Evolutionary conservation across 2,329 filamentous ascomycete species (phyloP), one percentile per base, ranked within the genome.

Genomic region (Sporothrix brunneoviolacea): DNA sequence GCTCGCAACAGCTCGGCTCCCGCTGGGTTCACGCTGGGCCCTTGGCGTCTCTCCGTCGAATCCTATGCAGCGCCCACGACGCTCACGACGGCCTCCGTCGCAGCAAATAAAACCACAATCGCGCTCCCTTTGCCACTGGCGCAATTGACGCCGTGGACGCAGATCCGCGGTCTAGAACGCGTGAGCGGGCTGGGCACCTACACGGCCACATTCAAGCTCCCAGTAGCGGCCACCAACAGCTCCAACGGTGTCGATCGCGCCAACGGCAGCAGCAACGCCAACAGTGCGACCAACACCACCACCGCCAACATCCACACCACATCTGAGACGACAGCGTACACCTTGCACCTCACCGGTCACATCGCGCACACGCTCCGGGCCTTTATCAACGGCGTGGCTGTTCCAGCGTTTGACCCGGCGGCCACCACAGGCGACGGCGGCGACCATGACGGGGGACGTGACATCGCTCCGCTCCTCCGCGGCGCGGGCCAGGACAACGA

Each of bases 161-260:
- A 44, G 35, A 48, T 50, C 15, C 12, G 16, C 1, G 48, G 47
- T 4, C 42, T 55, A 4, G 50, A 45, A 7, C 16, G 45, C 18
- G 36, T 48, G 15, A 54, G 50, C 15, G 54, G 54, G 12, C n/a
- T 56, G 3, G 52, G 54, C 48, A 50, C 35, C 10, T 57, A 57
- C 41, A 39, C 32, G 2, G 54, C 48, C 4, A 48, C 43, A 1
- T 52, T 54, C 21, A 12, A 27, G 2, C 42, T 57, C n/a, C n/a
- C n/a, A n/a, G n/a, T n/a, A n/a, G n/a, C n/a, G 18, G 30, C 40
- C 27, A 47, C 37, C 16, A 33, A 27, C 12, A 27, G 38, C 28
- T 10, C 7, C 30, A n/a, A n/a, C n/a, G n/a, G n/a, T n/a, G n/a
- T n/a, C n/a, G n/a, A n/a, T n/a, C n/a, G n/a, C n/a, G n/a, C n/a